Evolutionary conservation across 2,329 filamentous ascomycete species (phyloP), one percentile per base, ranked within the genome.

Genomic region (Stagonosporopsis chrysanthemi): DNA sequence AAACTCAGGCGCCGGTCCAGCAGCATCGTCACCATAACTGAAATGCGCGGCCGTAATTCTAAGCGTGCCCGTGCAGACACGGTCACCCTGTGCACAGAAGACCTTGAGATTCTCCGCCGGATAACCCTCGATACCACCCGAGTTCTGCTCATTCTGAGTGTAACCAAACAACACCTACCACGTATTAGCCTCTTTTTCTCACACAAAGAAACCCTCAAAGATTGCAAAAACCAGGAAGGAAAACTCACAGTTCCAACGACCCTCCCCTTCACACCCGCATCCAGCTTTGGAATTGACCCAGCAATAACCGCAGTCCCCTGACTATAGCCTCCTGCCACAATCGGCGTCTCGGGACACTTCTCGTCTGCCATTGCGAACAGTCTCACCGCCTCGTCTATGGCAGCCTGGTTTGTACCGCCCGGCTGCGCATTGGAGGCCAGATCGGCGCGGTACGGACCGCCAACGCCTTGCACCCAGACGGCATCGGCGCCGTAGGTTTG

Each of bases 291-390:
- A 43, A 79, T 67, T 0, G 76, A 67, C 12, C 66, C 70, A 2
- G 74, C 73, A 26, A 77, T 77, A 31, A 79, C 64, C 12, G 77
- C 77, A 4, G 74, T 69, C 36, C 77, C 76, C 69, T 79, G 77
- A 42, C 72, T 77, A 41, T 80, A 80, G 5, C 78, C 78, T 17
- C 75, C 75, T 15, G 73, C 70, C 15, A 79, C 72, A 40, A 80
- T 63, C 14, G 67, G 69, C 5, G 75, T 74, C 54, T 67, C 54
- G 6, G 76, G 76, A 60, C 78, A 80, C 38, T 78, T 74, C 5
- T 60, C 64, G 41, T 73, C 73, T 4, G 75, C 77, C 36, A 72
- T 48, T 9, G 69, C 69, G 64, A 79, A 73, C 15, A 79, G 68
- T 0, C 66, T 56, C n/a, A 69, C 65, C 53, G 75, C 75, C 50